These are phyloP conservation scores for Zoysia matrella DNA, from an alignment of 202 grass and related monocot genomes.

Conservation along the genomic window DNA sequence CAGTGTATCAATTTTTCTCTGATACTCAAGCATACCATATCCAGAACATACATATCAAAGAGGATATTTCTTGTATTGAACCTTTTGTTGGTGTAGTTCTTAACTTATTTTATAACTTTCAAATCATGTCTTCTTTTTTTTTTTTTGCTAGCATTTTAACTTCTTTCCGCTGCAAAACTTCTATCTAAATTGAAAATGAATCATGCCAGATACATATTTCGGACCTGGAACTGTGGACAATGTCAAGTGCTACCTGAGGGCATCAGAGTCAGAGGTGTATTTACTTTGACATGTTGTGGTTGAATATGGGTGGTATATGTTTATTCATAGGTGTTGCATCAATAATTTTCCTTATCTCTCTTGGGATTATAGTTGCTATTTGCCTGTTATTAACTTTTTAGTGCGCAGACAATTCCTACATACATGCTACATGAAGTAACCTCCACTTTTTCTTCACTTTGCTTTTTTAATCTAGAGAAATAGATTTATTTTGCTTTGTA, in stretches of 20 bases:
- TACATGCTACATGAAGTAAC: slow-evolving; percentile 31
- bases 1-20: neutral
- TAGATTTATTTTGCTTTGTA: neutral
- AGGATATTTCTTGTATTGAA: neutral
- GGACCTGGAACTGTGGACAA: slow-evolving; percentile 95
- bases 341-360: slow-evolving; percentile 18
- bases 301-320: slow-evolving; percentile 5
- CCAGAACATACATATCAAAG: slow-evolving; percentile 16
- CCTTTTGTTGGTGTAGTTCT: neutral
- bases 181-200: slow-evolving; percentile 23
- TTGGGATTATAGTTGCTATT: slow-evolving; percentile 15
- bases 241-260: slow-evolving; percentile 76
- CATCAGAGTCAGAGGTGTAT: slow-evolving; percentile 74
- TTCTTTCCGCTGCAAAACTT: neutral
- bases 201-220: slow-evolving; percentile 77
- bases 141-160: slow-evolving; percentile 31
- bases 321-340: slow-evolving; percentile 18
- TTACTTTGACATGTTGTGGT: slow-evolving; percentile 26
- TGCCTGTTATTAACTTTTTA: slow-evolving; percentile 20
- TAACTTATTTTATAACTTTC: neutral
- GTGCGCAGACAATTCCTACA: slow-evolving; percentile 8
- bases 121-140: neutral
- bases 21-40: neutral
- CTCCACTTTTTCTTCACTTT: neutral
- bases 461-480: neutral